phyloP scores from a whole-genome alignment of 768 basidiomycete species.

The Hericium coralloides region DNA sequence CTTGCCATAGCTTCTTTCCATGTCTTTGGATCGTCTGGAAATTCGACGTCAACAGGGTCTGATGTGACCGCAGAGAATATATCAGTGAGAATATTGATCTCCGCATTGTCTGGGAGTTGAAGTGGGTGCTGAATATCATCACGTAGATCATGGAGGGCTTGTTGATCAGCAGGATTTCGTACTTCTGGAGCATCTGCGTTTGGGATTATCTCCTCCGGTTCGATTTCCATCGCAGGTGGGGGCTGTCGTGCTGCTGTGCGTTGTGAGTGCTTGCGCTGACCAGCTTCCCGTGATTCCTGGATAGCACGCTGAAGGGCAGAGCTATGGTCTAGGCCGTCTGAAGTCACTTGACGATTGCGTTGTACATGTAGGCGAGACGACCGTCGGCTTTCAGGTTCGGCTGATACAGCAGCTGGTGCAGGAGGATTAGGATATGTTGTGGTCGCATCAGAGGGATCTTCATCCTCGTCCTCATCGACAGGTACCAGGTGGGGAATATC shows the following conservation, averaged over 20 bases:
- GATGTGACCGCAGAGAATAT: not conserved
- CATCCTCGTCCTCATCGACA: not conserved
- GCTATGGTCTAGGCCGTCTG: not conserved
- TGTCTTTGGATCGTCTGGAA: constrained; percentile 13
- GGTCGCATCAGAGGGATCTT: too few relatives aligned
- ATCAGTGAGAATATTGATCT: not conserved
- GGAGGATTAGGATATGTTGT: too few relatives aligned
- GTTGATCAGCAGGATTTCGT: not conserved
- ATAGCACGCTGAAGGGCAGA: not conserved
- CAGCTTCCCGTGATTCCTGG: not conserved
- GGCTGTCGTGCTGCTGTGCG: not conserved
- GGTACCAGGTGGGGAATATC: not conserved
- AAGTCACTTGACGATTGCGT: not conserved
- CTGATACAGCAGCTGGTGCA: not conserved
- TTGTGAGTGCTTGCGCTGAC: not conserved
- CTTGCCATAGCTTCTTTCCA: constrained; percentile 15
- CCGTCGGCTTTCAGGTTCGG: not conserved
- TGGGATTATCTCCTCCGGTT: too few relatives aligned
- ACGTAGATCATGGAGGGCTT: not conserved
- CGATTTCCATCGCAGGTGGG: not conserved
- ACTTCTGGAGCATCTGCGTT: too few relatives aligned
- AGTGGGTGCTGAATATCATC: not conserved
- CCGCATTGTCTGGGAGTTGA: too few relatives aligned
- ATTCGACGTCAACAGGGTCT: constrained; percentile 8
- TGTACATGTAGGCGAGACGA: not conserved